Base-by-base conservation (phyloP, 345 rosid genomes). In the Pugionium dolabratum region DNA sequence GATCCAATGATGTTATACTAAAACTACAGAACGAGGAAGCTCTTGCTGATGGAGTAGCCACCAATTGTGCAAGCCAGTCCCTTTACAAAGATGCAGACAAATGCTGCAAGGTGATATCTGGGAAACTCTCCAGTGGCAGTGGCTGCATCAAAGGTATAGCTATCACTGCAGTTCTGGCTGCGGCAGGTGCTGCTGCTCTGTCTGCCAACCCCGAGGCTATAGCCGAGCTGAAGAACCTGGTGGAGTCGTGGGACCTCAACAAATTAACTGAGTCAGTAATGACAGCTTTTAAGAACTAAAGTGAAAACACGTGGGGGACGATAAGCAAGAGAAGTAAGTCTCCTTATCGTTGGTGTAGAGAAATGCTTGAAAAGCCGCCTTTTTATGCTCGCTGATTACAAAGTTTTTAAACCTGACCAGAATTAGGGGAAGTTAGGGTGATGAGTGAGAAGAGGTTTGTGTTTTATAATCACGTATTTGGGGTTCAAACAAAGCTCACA, bases 11-110 rank as follows among this genome's bases (percentile, higher is more conserved):
- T 66, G 61, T 71, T 50, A 54, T 29, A 6, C 9, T n/a, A 18
- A 32, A 69, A 31, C 59, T 34, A 8, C 64, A 86, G 91, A 88
- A 86, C 54, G 86, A 88, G 74, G 80, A 81, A 64, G 86, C 78
- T 53, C 64, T 80, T 51, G 78, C 61, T 10, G 58, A 50, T 2
- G 76, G 66, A 9, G 81, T 62, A 50, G 77, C 76, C 4, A 79
- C 18, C 18, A 18, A 73, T 46, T 79, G 63, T 4, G 67, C 71
- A 31, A 65, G 3, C 31, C 77, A 72, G 6, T 54, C 83, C 33
- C 76, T 77, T 44, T 65, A 50, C 75, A 70, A 39, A 66, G 84
- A 77, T 11, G 82, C 85, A 4, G 86, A 88, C 67, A 84, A 77
- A 70, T 76, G 75, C 56, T 82, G 88, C 71, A 88, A 81, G 67